Evolutionary conservation across 1,284 basidiomycete genomes (phyloP).

Genomic region (Termitomyces sp.): DNA sequence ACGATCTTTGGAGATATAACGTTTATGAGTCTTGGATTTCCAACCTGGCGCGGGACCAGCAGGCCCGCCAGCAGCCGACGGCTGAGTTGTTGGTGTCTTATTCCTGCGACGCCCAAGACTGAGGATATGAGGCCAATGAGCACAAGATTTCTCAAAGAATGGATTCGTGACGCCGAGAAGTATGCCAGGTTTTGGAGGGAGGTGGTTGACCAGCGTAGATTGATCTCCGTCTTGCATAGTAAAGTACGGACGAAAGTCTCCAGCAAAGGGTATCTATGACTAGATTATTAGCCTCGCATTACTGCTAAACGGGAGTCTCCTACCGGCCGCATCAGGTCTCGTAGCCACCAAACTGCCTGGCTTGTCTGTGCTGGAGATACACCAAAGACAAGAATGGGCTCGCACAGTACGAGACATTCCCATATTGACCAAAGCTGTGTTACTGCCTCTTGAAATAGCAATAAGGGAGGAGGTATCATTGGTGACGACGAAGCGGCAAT

Average conservation of each 20-base stretch:
- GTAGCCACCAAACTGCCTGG: constrained; percentile 86
- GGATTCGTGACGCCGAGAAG: constrained; percentile 94
- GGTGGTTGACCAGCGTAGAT: constrained; percentile 68
- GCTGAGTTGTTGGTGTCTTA: constrained; percentile 14
- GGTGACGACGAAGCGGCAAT: constrained; percentile 76
- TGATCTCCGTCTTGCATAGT: constrained; percentile 94
- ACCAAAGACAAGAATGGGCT: constrained; percentile 85
- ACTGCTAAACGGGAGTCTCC: constrained; percentile 18
- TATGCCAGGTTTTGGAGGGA: constrained; percentile 80
- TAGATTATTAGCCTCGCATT: constrained; percentile 2
- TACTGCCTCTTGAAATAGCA: constrained; percentile 72
- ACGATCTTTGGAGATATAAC: constrained; percentile 84
- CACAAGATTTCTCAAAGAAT: constrained; percentile 83
- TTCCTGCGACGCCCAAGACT: constrained; percentile 51
- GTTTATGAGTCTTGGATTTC: constrained; percentile 75
- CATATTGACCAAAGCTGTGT: constrained; percentile 88
- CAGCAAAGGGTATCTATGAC: constrained; percentile 72
- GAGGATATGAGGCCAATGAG: constrained; percentile 90
- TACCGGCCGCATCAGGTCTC: constrained; percentile 84
- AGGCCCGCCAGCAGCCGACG: constrained; percentile 22
- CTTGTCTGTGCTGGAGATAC: constrained; percentile 77
- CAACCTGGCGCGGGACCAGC: constrained; percentile 64
- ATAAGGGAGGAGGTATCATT: constrained; percentile 63
- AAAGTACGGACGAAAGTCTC: constrained; percentile 90
- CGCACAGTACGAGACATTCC: constrained; percentile 86